Evolutionary conservation across 176 grass and related monocot genomes (phyloP), one percentile per base, ranked within the genome.

Genomic region (Rhipidocladum racemiflorum): DNA sequence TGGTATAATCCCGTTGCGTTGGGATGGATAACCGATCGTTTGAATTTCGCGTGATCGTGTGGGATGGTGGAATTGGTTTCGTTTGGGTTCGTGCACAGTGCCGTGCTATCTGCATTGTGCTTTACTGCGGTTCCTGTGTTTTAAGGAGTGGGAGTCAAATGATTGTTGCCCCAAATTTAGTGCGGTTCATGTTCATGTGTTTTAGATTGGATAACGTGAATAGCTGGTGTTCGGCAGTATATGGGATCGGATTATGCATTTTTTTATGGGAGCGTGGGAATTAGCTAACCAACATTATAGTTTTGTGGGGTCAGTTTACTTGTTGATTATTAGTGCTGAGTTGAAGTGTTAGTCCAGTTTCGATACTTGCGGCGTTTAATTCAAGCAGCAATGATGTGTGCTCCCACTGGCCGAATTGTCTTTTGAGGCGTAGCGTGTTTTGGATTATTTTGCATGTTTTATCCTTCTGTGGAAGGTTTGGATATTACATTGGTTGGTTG

Each of bases 51-150:
- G 39, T 70, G 49, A n/a, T 79, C 24, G 17, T 21, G 80, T 17
- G 54, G 42, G 18, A 6, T 18, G 10, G 60, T 42, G 23, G 55
- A 51, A 48, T 70, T 34, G 72, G 24, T 60, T 56, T 63, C 0
- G 73, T 74, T 35, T 78, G 13, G 73, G 30, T 51, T 72, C 9
- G 23, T 48, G 2, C 2, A 21, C 46, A 0, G 13, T 65, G 29
- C 36, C n/a, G 38, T 77, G 61, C 64, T 34, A 34, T 46, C 45
- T 43, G 56, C 73, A 72, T 85, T 63, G 79, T 34, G 74, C 73
- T 83, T 73, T 74, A 77, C 9, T 24, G 49, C 42, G 59, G 8
- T 66, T 83, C 49, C 14, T 50, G 18, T 51, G 72, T 51, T 71
- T 17, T 18, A 2, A 36, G 65, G 38, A 76, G 38, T 77, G 55